These are phyloP conservation scores for Rosa rugosa DNA, from an alignment of 306 rosid species.

Conservation along the genomic window DNA sequence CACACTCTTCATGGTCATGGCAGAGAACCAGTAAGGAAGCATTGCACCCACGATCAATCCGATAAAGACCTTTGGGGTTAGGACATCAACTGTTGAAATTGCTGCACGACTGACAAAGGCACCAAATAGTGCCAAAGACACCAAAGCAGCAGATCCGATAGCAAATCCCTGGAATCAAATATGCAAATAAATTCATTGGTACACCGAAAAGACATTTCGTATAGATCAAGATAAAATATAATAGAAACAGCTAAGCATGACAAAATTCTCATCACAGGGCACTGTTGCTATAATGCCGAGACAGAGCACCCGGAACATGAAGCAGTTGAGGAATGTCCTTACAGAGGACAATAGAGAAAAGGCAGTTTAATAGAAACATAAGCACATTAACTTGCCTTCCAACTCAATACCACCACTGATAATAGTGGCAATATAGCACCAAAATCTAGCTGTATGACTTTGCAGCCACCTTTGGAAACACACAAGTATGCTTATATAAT, in stretches of 20 bases:
- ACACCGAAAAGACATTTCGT: not conserved
- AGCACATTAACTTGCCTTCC: not conserved
- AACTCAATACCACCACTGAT: not conserved
- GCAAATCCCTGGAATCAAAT: slow-evolving; percentile 59
- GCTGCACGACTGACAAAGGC: slow-evolving; percentile 76
- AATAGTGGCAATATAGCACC: not conserved
- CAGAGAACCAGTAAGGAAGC: slow-evolving; percentile 94
- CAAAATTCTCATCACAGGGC: not conserved
- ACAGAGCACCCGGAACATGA: not conserved
- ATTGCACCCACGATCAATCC: slow-evolving; percentile 75
- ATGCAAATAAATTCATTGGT: slow-evolving; percentile 5
- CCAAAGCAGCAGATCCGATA: slow-evolving; percentile 75
- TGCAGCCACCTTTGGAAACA: not conserved
- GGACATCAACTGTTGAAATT: slow-evolving; percentile 68
- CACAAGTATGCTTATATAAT: no score
- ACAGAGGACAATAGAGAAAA: not conserved
- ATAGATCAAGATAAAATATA: not conserved
- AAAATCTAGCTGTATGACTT: not conserved
- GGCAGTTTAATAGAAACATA: not conserved
- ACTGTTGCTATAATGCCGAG: not conserved
- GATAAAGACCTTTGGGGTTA: slow-evolving; percentile 84
- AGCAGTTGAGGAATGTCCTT: not conserved
- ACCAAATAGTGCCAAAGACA: slow-evolving; percentile 73
- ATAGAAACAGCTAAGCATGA: not conserved
- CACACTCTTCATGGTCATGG: slow-evolving; percentile 92